phyloP scores from a whole-genome alignment of 441 rosid genomes.

The Brassica balearica region DNA sequence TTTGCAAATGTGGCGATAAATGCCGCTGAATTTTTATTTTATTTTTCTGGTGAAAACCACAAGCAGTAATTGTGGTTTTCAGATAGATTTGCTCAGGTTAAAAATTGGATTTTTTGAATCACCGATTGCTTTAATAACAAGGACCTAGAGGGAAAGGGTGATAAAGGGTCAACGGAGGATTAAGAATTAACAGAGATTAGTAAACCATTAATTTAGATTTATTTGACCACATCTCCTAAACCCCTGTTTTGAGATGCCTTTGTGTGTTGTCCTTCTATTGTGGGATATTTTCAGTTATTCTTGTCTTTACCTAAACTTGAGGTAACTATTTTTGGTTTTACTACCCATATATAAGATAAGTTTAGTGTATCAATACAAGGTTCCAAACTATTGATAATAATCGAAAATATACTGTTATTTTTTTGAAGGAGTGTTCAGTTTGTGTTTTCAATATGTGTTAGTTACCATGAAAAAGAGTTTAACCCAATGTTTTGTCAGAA shows the following conservation, averaged over 20 bases:
- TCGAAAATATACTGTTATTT: not conserved
- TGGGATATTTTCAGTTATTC: constrained; percentile 7
- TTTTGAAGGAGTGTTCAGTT: not conserved
- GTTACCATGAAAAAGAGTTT: not conserved
- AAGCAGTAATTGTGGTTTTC: constrained; percentile 1
- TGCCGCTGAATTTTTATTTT: not conserved
- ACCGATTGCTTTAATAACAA: constrained; percentile 23
- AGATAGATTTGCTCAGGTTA: not conserved
- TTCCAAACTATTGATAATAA: not conserved
- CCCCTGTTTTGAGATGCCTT: not conserved
- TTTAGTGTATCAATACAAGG: not conserved
- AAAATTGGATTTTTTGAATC: not conserved
- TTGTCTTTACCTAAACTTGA: constrained; percentile 20
- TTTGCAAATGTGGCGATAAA: constrained; percentile 15
- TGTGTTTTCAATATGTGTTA: constrained; percentile 3
- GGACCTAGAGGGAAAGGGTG: constrained; percentile 7
- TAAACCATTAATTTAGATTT: not conserved
- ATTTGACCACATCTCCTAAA: constrained; percentile 3
- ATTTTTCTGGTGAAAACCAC: constrained; percentile 5
- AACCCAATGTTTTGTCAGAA: not conserved
- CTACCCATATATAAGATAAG: not conserved
- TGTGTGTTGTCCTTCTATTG: constrained; percentile 13
- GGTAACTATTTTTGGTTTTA: constrained; percentile 24
- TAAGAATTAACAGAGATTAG: not conserved
- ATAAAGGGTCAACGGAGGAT: not conserved